Conservation (phyloP, 768 basidiomycete genomes). For the Suillus spraguei region DNA sequence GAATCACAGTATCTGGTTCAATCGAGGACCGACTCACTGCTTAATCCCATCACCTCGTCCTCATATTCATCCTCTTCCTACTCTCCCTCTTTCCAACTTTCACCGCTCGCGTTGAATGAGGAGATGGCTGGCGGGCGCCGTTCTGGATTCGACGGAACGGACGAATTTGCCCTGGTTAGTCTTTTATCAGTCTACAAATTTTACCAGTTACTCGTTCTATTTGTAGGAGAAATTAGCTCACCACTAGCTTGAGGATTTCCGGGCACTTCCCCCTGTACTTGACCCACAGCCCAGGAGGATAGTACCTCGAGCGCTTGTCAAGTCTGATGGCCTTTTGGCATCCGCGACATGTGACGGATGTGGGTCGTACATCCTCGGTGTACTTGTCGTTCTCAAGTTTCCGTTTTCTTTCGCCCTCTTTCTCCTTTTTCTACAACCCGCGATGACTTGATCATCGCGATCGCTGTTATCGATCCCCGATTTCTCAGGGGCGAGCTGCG, state of each 20-base stretch:
- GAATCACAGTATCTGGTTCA: not conserved
- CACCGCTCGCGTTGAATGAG: not conserved
- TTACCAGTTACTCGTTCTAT: not conserved
- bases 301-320: conserved; percentile 36
- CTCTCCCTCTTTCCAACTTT: conserved; percentile 18
- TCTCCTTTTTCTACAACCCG: conserved; percentile 27
- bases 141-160: not conserved
- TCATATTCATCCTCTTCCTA: conserved; percentile 17
- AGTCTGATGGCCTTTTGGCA: conserved; percentile 34
- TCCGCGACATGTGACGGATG: conserved; percentile 30
- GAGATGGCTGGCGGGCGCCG: not conserved
- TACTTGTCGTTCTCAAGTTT: conserved; percentile 35
- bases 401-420: conserved; percentile 27
- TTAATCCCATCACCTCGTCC: not conserved
- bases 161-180: not conserved
- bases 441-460: not conserved
- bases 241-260: not conserved
- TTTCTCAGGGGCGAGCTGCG: no score
- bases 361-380: conserved; percentile 11
- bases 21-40: not conserved
- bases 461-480: not conserved
- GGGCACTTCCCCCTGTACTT: conserved; percentile 28
- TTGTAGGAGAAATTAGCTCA: not conserved
- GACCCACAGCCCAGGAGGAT: conserved; percentile 37
- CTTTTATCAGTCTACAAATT: not conserved